Percentiles rank a stretch among this genome's conserved stretches.
Evolutionary conservation across 2,329 filamentous ascomycete species (phyloP).

Genomic region (Pyricularia sp.): DNA sequence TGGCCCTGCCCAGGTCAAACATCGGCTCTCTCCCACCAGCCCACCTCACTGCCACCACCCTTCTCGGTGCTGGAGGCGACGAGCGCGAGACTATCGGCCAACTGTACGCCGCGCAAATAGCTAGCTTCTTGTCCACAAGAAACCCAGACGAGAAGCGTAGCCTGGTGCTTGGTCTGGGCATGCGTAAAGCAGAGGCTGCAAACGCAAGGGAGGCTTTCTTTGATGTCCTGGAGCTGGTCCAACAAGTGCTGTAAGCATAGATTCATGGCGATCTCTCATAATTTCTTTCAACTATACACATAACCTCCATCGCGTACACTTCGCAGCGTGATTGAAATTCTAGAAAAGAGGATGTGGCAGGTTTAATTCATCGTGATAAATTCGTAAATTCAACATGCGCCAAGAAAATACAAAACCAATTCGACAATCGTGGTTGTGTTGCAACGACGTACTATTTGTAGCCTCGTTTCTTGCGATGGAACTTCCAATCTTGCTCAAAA

Average conservation of each 20-base stretch:
- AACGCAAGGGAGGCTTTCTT: constrained; percentile 44
- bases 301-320: not conserved
- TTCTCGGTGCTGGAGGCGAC: constrained; percentile 71
- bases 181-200: constrained; percentile 30
- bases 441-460: too few relatives aligned
- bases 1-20: constrained; percentile 34
- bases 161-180: constrained; percentile 48
- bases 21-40: constrained; percentile 53
- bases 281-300: not conserved
- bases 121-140: constrained; percentile 60
- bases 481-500: too few relatives aligned
- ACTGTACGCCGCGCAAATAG: constrained; percentile 80
- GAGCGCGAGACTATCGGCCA: constrained; percentile 76
- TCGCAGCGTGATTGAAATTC: too few relatives aligned
- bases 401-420: too few relatives aligned
- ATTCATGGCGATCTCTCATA: not conserved
- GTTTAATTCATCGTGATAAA: too few relatives aligned
- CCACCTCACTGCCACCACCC: constrained; percentile 72
- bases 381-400: too few relatives aligned
- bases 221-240: constrained; percentile 49
- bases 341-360: too few relatives aligned
- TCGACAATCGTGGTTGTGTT: too few relatives aligned
- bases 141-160: constrained; percentile 51
- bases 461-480: too few relatives aligned
- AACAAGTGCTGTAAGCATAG: constrained; percentile 35